Percentiles rank a stretch among this genome's conserved stretches.
phyloP scores from a whole-genome alignment of 371 early-diverging fungal species.

The Mortierella sp. region DNA sequence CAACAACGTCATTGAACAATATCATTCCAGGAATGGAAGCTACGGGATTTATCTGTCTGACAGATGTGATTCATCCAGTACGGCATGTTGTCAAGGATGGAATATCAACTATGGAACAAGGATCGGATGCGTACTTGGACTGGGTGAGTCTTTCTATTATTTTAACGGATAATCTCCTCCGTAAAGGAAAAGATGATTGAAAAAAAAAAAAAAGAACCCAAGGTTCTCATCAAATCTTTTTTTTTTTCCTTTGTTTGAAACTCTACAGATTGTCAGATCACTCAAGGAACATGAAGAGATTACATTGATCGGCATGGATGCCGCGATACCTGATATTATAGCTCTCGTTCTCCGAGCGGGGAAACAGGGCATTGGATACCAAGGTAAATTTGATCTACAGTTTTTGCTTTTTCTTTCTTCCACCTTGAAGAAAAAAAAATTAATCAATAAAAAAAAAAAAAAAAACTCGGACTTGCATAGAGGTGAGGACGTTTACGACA shows the following conservation, averaged over 20 bases:
- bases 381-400: conserved; percentile 25
- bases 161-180: neutral
- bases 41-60: conserved; percentile 49
- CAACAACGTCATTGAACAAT: neutral
- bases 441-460: neutral
- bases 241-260: neutral
- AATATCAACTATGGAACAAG: conserved; percentile 44
- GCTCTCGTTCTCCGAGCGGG: conserved; percentile 50
- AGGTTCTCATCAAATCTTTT: neutral
- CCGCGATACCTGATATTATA: conserved; percentile 51
- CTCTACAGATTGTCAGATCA: conserved; percentile 29
- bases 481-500: conserved; percentile 52
- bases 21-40: conserved; percentile 54
- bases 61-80: conserved; percentile 50
- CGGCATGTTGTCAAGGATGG: conserved; percentile 47
- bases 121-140: conserved; percentile 54
- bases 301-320: conserved; percentile 55
- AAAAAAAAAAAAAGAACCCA: neutral
- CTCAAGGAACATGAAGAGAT: conserved; percentile 52
- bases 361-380: conserved; percentile 44
- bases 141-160: conserved; percentile 24
- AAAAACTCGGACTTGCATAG: conserved; percentile 4
- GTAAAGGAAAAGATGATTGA: neutral
- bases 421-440: too few species aligned
- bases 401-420: too few species aligned